These are phyloP conservation scores for Tolypocladium guangdongense DNA, from an alignment of 2,329 filamentous ascomycete genomes.

Conservation along the genomic window DNA sequence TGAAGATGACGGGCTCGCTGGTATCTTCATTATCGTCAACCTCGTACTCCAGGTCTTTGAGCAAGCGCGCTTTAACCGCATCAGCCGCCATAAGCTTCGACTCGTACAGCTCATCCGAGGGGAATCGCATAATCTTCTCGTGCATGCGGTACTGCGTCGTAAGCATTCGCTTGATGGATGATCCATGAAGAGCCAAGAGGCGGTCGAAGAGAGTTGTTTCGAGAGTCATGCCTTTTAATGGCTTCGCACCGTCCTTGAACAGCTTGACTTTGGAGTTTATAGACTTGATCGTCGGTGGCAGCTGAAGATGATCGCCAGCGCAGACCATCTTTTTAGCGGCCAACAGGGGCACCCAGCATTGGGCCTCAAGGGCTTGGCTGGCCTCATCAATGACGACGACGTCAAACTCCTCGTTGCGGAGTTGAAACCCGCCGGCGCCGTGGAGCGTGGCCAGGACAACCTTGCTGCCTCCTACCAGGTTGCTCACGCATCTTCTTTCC, in stretches of 20 bases:
- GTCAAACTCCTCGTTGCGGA: constrained; percentile 74
- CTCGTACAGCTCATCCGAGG: constrained; percentile 80
- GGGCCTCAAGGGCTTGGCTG: constrained; percentile 88
- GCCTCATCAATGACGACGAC: constrained; percentile 94
- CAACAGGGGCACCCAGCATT: constrained; percentile 90
- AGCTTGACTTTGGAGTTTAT: constrained; percentile 40
- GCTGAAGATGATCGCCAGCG: constrained; percentile 86
- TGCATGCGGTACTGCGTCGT: constrained; percentile 99
- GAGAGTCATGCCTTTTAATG: constrained; percentile 49
- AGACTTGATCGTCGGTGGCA: constrained; percentile 91
- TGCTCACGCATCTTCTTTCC: constrained; percentile 69
- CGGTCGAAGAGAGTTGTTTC: constrained; percentile 92
- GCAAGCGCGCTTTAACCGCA: constrained; percentile 60
- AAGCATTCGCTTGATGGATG: constrained; percentile 82
- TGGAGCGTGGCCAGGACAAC: constrained; percentile 90
- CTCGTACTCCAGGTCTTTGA: constrained; percentile 68
- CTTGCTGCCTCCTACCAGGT: constrained; percentile 64
- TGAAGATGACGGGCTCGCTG: constrained; percentile 77
- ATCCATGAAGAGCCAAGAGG: constrained; percentile 69
- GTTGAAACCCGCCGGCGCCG: constrained; percentile 76
- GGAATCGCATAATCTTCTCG: constrained; percentile 88
- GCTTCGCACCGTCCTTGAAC: constrained; percentile 22
- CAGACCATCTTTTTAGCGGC: constrained; percentile 75
- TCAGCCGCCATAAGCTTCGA: constrained; percentile 72
- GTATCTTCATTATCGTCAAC: constrained; percentile 80